A percentile compares a stretch with the other conserved stretches of the same genome.
Evolutionary conservation across 1,284 basidiomycete species (phyloP).

Genomic region (Phaffia rhodozyma): DNA sequence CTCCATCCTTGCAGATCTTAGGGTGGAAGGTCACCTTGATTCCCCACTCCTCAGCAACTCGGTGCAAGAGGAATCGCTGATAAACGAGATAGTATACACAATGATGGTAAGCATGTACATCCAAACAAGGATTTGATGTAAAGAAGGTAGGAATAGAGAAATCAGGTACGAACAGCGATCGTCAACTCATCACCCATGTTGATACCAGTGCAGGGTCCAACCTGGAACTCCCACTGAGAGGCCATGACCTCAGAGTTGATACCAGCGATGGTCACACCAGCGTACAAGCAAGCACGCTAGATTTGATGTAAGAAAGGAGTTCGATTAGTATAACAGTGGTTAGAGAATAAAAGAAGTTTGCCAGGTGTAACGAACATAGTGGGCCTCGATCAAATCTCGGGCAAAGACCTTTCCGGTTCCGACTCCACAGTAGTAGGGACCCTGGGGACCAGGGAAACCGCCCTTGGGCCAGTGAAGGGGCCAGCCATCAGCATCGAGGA

Average conservation of each 20-base stretch:
- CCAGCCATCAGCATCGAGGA: constrained; percentile 82
- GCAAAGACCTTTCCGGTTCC: constrained; percentile 94
- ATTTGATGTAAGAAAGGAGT: constrained; percentile 2
- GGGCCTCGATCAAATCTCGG: constrained; percentile 97
- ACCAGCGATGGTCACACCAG: constrained; percentile 95
- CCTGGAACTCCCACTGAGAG: constrained; percentile 99
- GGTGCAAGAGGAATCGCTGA: constrained; percentile 82
- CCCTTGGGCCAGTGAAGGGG: constrained; percentile 97
- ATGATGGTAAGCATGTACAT: no score
- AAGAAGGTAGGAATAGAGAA: background rate
- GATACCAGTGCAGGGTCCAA: constrained; percentile 95
- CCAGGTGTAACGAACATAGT: constrained; percentile 48
- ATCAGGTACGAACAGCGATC: background rate
- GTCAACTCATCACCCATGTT: constrained; percentile 31
- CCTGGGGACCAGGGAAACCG: constrained; percentile 98
- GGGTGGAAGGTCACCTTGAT: constrained; percentile 97
- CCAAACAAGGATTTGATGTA: no score
- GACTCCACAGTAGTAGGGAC: constrained; percentile 99
- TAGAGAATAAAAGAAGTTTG: background rate
- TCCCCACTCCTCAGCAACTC: constrained; percentile 96
- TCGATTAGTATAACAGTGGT: background rate
- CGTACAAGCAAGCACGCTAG: constrained; percentile 65
- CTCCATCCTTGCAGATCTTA: constrained; percentile 81
- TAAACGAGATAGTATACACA: constrained; percentile 74
- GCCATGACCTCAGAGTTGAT: constrained; percentile 99